Conservation (phyloP, 352 stramenopile species). For the Lagenidium giganteum region DNA sequence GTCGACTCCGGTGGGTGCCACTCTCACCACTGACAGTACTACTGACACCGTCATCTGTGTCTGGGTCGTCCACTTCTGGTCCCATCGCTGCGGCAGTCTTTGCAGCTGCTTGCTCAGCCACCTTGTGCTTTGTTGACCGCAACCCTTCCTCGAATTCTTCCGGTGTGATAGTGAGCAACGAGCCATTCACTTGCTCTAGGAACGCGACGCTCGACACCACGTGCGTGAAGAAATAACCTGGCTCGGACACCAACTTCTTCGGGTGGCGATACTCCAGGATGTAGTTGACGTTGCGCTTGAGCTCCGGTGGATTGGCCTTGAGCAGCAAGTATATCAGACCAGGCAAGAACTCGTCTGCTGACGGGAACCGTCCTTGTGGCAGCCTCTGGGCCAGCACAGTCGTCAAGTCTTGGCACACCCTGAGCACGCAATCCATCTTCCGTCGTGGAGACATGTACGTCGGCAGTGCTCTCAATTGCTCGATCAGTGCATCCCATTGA, state of each 20-base stretch:
- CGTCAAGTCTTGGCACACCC: conserved; percentile 70
- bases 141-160: conserved; percentile 74
- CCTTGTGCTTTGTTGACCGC: conserved; percentile 23
- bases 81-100: no score
- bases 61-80: no score
- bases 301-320: conserved; percentile 68
- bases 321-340: conserved; percentile 89
- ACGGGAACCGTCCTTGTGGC: conserved; percentile 47
- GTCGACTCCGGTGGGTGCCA: no score
- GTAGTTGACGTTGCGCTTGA: conserved; percentile 86
- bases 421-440: conserved; percentile 81
- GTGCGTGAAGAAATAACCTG: conserved; percentile 92
- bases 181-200: conserved; percentile 67
- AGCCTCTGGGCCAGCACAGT: conserved; percentile 48
- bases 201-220: conserved; percentile 80
- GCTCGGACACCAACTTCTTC: conserved; percentile 77
- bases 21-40: no score
- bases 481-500: conserved; percentile 36
- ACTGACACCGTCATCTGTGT: no score
- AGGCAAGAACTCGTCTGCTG: conserved; percentile 90
- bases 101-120: conserved; percentile 22
- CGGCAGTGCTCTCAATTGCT: conserved; percentile 39
- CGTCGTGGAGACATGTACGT: conserved; percentile 61
- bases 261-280: conserved; percentile 81
- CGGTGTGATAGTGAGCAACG: conserved; percentile 58